phyloP scores from a whole-genome alignment of 2,329 filamentous ascomycete genomes.

The Tolypocladium tundrense region DNA sequence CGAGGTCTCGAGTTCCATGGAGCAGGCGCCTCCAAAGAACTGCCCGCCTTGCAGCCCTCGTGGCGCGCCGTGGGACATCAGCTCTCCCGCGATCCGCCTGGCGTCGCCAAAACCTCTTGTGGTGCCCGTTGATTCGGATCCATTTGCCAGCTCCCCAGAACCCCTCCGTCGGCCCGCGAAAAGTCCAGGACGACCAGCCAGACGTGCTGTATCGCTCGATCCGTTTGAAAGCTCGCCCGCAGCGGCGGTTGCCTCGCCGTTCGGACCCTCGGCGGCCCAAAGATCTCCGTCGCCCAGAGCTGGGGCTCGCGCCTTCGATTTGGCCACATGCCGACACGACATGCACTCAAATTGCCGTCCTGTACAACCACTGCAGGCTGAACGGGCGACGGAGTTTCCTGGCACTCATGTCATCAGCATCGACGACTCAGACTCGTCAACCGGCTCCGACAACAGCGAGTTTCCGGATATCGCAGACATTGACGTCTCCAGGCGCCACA shows the following conservation, averaged over 20 bases:
- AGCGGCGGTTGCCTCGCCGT: background rate
- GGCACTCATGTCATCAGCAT: slow-evolving; percentile 21
- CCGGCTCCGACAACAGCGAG: slow-evolving; percentile 33
- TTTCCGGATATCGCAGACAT: slow-evolving; percentile 37
- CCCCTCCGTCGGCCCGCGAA: background rate
- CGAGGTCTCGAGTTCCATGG: slow-evolving; percentile 26
- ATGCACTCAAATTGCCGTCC: background rate
- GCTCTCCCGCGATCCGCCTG: background rate
- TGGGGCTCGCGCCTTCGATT: too few relatives aligned
- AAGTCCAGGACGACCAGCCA: background rate
- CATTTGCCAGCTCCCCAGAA: slow-evolving; percentile 24
- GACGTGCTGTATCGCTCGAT: slow-evolving; percentile 7
- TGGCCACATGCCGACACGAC: background rate
- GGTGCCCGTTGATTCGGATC: slow-evolving; percentile 15
- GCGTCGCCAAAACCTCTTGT: background rate
- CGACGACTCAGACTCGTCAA: slow-evolving; percentile 20
- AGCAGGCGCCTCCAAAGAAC: slow-evolving; percentile 1
- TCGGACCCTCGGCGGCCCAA: background rate
- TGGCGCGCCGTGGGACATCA: background rate
- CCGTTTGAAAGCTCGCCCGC: slow-evolving; percentile 7
- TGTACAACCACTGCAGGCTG: background rate
- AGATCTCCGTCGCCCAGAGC: background rate
- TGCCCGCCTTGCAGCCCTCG: too few relatives aligned
- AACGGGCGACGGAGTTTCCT: background rate
- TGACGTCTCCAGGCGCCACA: slow-evolving; percentile 15